These are phyloP conservation scores for Pyrenochaeta sp. DNA, from an alignment of 2,329 filamentous ascomycete genomes.

Conservation along the genomic window DNA sequence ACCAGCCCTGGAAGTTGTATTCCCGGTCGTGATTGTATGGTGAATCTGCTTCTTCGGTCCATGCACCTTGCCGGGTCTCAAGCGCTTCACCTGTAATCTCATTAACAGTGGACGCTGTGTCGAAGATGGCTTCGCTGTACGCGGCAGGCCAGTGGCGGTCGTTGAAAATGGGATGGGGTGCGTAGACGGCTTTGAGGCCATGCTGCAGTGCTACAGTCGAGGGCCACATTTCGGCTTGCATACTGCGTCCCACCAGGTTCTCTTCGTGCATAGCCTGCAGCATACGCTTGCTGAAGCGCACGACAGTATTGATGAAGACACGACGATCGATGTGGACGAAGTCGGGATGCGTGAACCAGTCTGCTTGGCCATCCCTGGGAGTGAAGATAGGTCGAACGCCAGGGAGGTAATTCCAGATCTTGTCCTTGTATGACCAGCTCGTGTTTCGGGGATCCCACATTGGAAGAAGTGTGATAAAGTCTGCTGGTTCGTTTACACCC, in stretches of 20 bases:
- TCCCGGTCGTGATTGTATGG: constrained; percentile 72
- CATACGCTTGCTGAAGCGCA: constrained; percentile 80
- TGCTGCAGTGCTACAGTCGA: constrained; percentile 87
- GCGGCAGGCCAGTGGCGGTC: constrained; percentile 85
- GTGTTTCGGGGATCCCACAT: constrained; percentile 91
- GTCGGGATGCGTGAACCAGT: constrained; percentile 61
- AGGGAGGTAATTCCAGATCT: constrained; percentile 60
- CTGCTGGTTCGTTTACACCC: constrained; percentile 90
- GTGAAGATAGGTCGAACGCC: constrained; percentile 81
- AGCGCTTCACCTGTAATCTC: constrained; percentile 49
- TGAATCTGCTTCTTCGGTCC: constrained; percentile 54
- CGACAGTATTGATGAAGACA: constrained; percentile 87
- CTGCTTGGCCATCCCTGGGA: constrained; percentile 74
- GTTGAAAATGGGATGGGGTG: constrained; percentile 86
- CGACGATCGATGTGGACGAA: constrained; percentile 69
- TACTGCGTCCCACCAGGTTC: constrained; percentile 85
- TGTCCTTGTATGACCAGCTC: constrained; percentile 70
- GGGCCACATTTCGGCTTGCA: constrained; percentile 98
- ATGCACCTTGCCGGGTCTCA: constrained; percentile 68
- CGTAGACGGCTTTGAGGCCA: constrained; percentile 90
- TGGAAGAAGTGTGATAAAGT: constrained; percentile 90
- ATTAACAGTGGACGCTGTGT: constrained; percentile 58
- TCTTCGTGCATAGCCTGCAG: constrained; percentile 90
- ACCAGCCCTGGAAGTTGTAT: constrained; percentile 85
- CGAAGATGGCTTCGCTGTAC: constrained; percentile 81